Evolutionary conservation across 371 early-diverging fungal genomes (phyloP).

Genomic region (Funneliformis caledonium): DNA sequence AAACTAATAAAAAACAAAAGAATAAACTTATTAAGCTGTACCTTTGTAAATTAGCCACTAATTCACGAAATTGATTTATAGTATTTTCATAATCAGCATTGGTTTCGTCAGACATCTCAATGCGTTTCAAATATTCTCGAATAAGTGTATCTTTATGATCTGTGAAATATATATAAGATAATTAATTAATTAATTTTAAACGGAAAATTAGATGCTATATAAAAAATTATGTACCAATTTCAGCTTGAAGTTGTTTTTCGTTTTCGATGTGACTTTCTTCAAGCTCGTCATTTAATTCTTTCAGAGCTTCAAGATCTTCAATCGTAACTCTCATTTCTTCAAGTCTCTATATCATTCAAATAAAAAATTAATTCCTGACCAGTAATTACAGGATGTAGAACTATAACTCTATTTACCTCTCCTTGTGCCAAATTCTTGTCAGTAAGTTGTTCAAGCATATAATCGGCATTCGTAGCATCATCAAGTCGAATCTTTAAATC

Average conservation of each 20-base stretch:
- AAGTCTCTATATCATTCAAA: slow-evolving; percentile 49
- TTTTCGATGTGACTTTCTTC: slow-evolving; percentile 89
- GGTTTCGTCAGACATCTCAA: slow-evolving; percentile 78
- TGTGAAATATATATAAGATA: neutral
- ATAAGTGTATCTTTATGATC: slow-evolving; percentile 74
- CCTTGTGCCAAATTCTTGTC: slow-evolving; percentile 49
- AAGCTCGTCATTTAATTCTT: slow-evolving; percentile 89
- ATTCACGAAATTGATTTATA: slow-evolving; percentile 84
- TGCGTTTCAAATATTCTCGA: slow-evolving; percentile 61
- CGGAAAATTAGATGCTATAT: neutral
- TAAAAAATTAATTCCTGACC: no score
- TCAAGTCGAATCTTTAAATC: slow-evolving; percentile 84
- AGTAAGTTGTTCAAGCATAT: slow-evolving; percentile 50
- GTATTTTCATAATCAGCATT: slow-evolving; percentile 86
- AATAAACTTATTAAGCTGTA: slow-evolving; percentile 29
- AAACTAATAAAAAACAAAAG: neutral
- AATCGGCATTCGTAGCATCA: slow-evolving; percentile 78
- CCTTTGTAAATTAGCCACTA: slow-evolving; percentile 77
- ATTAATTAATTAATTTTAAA: slow-evolving; percentile 15
- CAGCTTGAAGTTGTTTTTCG: slow-evolving; percentile 82
- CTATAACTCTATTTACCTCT: slow-evolving; percentile 46
- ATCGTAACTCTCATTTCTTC: slow-evolving; percentile 79
- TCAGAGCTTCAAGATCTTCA: slow-evolving; percentile 89
- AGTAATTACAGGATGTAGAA: no score
- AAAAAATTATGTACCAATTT: slow-evolving; percentile 59